Evolutionary conservation across 352 stramenopile species (phyloP), one percentile per base, ranked within the genome.

Genomic region (Globisporangium carolinianum): DNA sequence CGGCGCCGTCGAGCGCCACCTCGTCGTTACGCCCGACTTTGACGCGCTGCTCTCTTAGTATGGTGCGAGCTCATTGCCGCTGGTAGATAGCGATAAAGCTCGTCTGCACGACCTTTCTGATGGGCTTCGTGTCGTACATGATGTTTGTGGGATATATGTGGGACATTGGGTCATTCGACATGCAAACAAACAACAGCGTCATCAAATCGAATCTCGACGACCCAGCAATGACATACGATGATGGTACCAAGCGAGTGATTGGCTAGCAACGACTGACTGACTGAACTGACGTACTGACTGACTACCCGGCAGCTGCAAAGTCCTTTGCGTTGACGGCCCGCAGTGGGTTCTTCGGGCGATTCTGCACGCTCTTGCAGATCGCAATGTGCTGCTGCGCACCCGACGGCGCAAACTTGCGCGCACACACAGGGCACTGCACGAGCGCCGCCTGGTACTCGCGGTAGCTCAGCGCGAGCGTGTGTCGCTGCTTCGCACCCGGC

Each of bases 1-100:
- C 11, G 85, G 85, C 46, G 66, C 68, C 42, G 69, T 93, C 41
- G 76, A 89, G 58, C 82, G 79, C 48, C 85, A 94, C 57, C 67
- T 94, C 32, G 81, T 94, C 43, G 76, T 94, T 61, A 94, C 85
- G 37, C 85, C 85, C 37, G 83, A 94, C 79, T 94, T 93, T 66
- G 85, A 94, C 15, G 75, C 75, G 47, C 54, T 94, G 60, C 72
- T 94, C 18, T 71, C 72, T 68, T 94, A 89, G 64, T 32, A 32
- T 32, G 24, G 24, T 32, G 24, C 24, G 24, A 3, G 24, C 1
- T 32, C 24, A 32, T 2, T 2, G 3, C 24, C 24, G 3, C 24
- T 32, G 24, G 24, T 32, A 32, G 24, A 2, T 32, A 32, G 24
- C 24, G 18, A 24, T 24, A 1, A 24, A 24, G 18, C 18, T 24